These are phyloP conservation scores for Phragmites australis DNA, from an alignment of 176 grass and related monocot species.

Conservation along the genomic window DNA sequence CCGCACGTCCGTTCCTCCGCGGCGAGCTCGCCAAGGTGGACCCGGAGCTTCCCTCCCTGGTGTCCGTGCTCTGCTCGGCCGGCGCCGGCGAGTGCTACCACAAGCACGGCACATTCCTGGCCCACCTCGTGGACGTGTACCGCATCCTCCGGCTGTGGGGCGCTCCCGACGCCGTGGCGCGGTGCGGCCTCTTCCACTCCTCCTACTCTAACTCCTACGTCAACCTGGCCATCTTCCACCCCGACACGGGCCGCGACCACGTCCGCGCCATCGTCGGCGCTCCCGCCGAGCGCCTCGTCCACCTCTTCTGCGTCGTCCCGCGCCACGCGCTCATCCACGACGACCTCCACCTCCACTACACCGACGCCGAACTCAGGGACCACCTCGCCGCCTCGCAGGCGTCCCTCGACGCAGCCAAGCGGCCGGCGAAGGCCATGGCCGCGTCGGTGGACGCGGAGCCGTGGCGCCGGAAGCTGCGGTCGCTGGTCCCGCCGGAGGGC, in stretches of 20 bases:
- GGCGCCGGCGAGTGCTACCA: conserved; percentile 93
- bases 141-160: conserved; percentile 72
- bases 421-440: too few relatives aligned
- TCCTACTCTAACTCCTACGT: conserved; percentile 96
- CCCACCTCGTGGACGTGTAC: conserved; percentile 74
- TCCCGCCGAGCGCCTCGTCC: conserved; percentile 66
- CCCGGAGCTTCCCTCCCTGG: conserved; percentile 57
- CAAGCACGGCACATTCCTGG: conserved; percentile 95
- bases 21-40: conserved; percentile 53
- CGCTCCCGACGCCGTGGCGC: conserved; percentile 53
- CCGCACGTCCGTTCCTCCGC: conserved; percentile 71
- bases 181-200: conserved; percentile 88
- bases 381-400: conserved; percentile 48
- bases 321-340: conserved; percentile 65
- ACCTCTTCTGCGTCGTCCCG: conserved; percentile 92
- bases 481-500: conserved; percentile 50
- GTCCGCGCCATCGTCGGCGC: conserved; percentile 50
- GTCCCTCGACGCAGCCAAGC: conserved; percentile 61
- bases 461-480: conserved; percentile 63
- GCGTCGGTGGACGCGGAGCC: conserved; percentile 25
- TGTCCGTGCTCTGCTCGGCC: conserved; percentile 51
- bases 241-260: conserved; percentile 46
- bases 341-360: conserved; percentile 56
- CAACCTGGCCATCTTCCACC: conserved; percentile 90
- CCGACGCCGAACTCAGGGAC: conserved; percentile 44